phyloP scores from a whole-genome alignment of 139 green algal genomes.

The Zygnema cylindricum region DNA sequence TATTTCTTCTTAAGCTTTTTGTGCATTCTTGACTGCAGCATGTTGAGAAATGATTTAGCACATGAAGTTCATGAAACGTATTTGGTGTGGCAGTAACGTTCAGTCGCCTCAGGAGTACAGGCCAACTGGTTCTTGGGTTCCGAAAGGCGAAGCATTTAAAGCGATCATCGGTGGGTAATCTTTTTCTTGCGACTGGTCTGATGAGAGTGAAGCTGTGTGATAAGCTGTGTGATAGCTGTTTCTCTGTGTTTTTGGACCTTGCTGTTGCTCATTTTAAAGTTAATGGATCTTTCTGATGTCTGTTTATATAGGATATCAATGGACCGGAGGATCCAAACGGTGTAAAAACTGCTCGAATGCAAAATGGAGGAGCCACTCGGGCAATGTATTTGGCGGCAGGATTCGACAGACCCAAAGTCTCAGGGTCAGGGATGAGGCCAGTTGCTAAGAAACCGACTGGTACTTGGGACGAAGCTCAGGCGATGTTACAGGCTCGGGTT shows the following conservation, averaged over 20 bases:
- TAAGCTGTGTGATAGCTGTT: too few species aligned
- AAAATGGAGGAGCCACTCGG: background rate
- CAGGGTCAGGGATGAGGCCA: background rate
- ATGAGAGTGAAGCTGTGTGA: too few species aligned
- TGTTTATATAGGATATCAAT: too few species aligned
- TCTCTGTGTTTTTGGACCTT: too few species aligned
- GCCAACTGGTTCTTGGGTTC: background rate
- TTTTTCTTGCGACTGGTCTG: too few species aligned
- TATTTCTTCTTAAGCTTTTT: background rate
- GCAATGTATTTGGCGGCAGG: background rate
- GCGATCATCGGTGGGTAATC: background rate
- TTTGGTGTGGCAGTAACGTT: background rate
- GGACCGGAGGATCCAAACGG: too few species aligned
- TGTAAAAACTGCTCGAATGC: too few species aligned
- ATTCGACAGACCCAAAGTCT: background rate
- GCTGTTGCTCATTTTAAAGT: too few species aligned
- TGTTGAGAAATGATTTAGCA: background rate
- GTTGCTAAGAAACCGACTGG: background rate
- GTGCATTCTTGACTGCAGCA: background rate
- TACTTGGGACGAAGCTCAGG: conserved; percentile 4
- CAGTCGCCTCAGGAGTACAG: background rate
- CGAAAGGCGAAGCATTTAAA: background rate
- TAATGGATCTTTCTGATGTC: too few species aligned
- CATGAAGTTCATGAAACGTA: background rate
- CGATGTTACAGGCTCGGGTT: background rate